phyloP scores from a whole-genome alignment of 1,284 basidiomycete genomes.

The Salmacisia buchloeana region DNA sequence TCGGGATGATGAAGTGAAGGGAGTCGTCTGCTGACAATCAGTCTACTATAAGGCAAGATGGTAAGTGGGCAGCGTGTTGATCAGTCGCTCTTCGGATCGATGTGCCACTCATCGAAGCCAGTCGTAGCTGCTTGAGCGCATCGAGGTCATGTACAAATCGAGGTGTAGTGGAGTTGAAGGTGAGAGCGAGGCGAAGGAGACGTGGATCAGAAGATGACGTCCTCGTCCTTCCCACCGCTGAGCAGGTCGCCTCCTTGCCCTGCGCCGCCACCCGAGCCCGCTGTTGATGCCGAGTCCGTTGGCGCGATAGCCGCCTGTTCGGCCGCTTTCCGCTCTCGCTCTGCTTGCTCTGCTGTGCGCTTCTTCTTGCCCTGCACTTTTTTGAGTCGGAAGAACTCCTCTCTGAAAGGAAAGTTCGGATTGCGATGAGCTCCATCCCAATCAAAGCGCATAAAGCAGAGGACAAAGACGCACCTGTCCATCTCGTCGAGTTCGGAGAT shows the following conservation, averaged over 20 bases:
- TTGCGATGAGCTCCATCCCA: too few species aligned
- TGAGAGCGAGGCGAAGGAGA: too few species aligned
- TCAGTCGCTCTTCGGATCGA: too few species aligned
- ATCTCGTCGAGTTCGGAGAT: slow-evolving; percentile 47
- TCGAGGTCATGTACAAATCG: too few species aligned
- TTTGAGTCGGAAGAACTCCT: slow-evolving; percentile 50
- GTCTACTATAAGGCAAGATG: too few species aligned
- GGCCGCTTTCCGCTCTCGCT: background rate
- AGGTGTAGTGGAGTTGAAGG: too few species aligned
- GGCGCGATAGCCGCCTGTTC: background rate
- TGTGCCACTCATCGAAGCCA: too few species aligned
- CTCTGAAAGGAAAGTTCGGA: slow-evolving; percentile 23
- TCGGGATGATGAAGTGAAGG: too few species aligned
- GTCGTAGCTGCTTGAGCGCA: too few species aligned
- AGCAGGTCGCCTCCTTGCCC: slow-evolving; percentile 32
- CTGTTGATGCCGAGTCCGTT: background rate
- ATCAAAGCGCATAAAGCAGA: background rate
- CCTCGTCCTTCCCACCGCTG: slow-evolving; percentile 44
- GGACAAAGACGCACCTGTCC: slow-evolving; percentile 25
- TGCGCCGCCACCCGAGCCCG: background rate
- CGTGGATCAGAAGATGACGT: slow-evolving; percentile 44
- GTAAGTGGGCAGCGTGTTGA: too few species aligned
- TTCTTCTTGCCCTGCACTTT: slow-evolving; percentile 44
- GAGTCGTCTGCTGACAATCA: too few species aligned
- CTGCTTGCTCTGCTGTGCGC: slow-evolving; percentile 15